phyloP scores from a whole-genome alignment of 331 rosid species.

The Saraca asoca region DNA sequence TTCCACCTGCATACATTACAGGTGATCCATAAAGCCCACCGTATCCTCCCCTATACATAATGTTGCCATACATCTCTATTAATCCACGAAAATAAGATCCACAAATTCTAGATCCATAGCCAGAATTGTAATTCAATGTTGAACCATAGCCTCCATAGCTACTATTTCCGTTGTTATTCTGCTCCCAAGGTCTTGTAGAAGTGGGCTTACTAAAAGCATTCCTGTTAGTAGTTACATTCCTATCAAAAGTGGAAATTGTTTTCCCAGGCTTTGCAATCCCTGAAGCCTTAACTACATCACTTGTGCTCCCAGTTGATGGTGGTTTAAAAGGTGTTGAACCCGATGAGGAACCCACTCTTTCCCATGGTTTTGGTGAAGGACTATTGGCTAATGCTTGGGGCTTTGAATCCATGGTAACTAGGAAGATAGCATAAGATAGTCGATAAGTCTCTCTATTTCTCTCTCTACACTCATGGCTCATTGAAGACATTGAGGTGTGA shows the following conservation, averaged over 20 bases:
- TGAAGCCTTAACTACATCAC: conserved; percentile 92
- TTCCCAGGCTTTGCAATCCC: conserved; percentile 96
- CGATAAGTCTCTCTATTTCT: no score
- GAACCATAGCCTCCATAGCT: conserved; percentile 82
- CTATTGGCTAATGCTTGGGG: no score
- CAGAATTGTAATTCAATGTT: conserved; percentile 58
- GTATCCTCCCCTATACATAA: conserved; percentile 79
- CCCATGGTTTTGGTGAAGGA: conserved; percentile 97
- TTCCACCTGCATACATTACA: conserved; percentile 92
- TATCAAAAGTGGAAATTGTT: conserved; percentile 68
- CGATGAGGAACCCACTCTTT: conserved; percentile 73
- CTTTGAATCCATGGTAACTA: no score
- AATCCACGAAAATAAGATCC: conserved; percentile 65
- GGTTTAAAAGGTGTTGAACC: conserved; percentile 91
- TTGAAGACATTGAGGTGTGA: no score
- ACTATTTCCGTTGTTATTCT: conserved; percentile 56
- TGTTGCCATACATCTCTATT: conserved; percentile 80
- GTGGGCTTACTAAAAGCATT: conserved; percentile 70
- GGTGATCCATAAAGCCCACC: conserved; percentile 80
- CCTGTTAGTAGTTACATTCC: conserved; percentile 47
- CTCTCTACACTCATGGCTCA: no score
- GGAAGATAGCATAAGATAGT: no score
- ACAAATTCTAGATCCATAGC: conserved; percentile 61
- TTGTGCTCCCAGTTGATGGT: conserved; percentile 80
- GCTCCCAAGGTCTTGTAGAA: conserved; percentile 97